phyloP scores from a whole-genome alignment of 208 protist genomes.

The Leishmania guyanensis region DNA sequence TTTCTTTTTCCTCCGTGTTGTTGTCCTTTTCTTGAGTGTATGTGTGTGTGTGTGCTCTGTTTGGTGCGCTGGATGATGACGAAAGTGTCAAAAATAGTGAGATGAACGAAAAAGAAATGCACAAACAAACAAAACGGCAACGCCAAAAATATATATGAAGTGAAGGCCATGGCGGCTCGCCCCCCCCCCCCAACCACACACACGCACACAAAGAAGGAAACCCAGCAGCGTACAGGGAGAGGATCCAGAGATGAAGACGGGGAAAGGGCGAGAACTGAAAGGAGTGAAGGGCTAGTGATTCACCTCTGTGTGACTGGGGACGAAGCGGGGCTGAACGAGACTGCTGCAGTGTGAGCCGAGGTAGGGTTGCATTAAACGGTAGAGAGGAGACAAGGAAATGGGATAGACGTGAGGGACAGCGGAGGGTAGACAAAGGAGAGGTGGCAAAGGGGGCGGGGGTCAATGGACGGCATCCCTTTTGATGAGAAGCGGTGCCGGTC shows the following conservation, averaged over 20 bases:
- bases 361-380: neutral
- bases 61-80: neutral
- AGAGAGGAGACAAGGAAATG: neutral
- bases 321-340: neutral
- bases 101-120: neutral
- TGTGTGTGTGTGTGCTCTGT: neutral
- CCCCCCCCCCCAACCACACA: neutral
- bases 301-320: neutral
- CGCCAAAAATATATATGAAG: neutral
- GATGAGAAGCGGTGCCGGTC: neutral
- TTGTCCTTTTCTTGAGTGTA: neutral
- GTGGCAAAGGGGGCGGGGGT: neutral
- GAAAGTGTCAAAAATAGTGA: neutral
- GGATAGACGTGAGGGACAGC: neutral
- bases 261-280: neutral
- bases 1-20: neutral
- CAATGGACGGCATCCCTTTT: neutral
- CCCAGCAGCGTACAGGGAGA: neutral
- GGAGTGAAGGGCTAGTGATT: neutral
- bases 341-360: neutral
- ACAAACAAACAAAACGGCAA: neutral
- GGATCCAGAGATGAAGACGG: too few relatives aligned
- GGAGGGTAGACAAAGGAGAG: neutral
- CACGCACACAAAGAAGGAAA: neutral
- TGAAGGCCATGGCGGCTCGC: too few relatives aligned